phyloP scores from a whole-genome alignment of 106 monocot genomes.

The Vanilla planifolia region DNA sequence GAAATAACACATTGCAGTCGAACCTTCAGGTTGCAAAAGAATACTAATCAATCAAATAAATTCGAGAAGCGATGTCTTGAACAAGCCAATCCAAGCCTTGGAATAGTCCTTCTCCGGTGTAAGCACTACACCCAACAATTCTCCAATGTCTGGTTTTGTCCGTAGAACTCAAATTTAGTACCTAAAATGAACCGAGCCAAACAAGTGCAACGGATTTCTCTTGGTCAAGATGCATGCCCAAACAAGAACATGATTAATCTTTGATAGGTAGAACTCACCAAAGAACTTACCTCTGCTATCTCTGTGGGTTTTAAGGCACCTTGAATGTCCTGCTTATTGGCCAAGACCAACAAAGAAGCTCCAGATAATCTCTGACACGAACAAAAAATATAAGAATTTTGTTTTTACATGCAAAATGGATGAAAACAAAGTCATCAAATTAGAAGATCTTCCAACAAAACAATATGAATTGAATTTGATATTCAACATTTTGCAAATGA shows the following conservation, averaged over 20 bases:
- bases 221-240: neutral
- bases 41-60: conserved; percentile 71
- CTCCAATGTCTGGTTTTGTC: conserved; percentile 81
- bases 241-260: neutral
- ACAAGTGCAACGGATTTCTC: too few species aligned
- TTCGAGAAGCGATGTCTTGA: conserved; percentile 88
- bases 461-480: too few species aligned
- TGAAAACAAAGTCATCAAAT: neutral
- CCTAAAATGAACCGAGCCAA: conserved; percentile 22
- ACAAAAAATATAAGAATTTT: conserved; percentile 3
- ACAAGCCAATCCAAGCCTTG: conserved; percentile 90
- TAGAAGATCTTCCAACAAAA: too few species aligned
- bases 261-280: too few species aligned
- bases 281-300: conserved; percentile 64
- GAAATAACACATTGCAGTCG: too few species aligned
- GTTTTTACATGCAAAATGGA: too few species aligned
- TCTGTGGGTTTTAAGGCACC: conserved; percentile 64
- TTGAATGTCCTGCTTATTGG: conserved; percentile 93
- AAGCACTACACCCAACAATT: conserved; percentile 85
- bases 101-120: conserved; percentile 76
- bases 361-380: conserved; percentile 69
- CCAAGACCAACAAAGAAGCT: conserved; percentile 72
- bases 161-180: conserved; percentile 71
- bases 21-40: neutral
- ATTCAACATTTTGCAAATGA: too few species aligned